Base-by-base conservation (phyloP, 2,329 filamentous ascomycete genomes). In the Alternaria ethzedia region DNA sequence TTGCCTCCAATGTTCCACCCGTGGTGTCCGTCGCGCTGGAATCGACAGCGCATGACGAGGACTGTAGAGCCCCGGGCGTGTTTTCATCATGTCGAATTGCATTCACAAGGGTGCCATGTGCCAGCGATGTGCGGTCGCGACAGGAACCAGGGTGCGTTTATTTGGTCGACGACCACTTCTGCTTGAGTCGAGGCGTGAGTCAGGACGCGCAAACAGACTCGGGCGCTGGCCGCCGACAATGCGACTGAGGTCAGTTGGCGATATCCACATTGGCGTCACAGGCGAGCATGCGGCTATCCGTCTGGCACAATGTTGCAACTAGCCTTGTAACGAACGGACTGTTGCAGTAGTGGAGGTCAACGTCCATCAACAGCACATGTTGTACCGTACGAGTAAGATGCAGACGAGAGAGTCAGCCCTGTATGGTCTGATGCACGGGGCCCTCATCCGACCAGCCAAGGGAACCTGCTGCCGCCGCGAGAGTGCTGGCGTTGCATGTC, bases 41-140 rank as follows among this genome's bases (percentile, higher is more conserved):
- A 60, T 61, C 61, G 54, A 54, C 62, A 60, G 58, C 58, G 50
- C 68, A 66, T 64, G 67, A 71, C 57, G 58, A 46, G 49, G 17
- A 45, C 43, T 45, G 43, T 45, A 45, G 43, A 45, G 43, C 32
- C 7, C 26, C n/a, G 23, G 15, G 21, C 26, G 32, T 36, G 44
- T 25, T 51, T 32, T 51, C 6, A 17, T 23, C 28, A 41, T 41
- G n/a, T 41, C 36, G 36, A n/a, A 52, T 62, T 70, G 67, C 57
- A 59, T 52, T 50, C 69, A 69, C 76, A 55, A 59, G 76, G 77
- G 75, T 79, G 77, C 77, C 78, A 79, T 79, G 78, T 78, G 76
- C 66, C 69, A 68, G 70, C 64, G 68, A 67, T 56, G 60, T 65
- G 66, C 59, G 65, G 66, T 64, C 26, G 57, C 59, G 62, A 61